These are phyloP conservation scores for Fagopyrum esculentum DNA, from an alignment of 148 eudicot genomes.

Conservation along the genomic window DNA sequence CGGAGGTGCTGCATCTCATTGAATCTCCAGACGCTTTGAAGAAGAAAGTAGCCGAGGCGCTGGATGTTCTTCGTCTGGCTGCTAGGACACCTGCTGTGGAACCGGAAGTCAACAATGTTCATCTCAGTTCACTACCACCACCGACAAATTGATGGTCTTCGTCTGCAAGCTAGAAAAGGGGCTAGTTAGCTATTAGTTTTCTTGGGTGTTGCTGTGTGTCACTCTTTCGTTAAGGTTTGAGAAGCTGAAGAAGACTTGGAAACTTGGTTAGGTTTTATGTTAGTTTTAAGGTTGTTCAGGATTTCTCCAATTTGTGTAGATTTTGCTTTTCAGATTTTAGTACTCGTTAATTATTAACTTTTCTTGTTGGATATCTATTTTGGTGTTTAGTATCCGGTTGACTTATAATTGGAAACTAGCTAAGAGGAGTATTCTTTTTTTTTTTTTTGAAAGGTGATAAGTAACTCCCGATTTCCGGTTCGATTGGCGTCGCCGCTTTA, in stretches of 20 bases:
- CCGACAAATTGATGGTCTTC: neutral
- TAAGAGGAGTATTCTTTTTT: too few relatives aligned
- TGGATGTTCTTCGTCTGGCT: conserved; percentile 31
- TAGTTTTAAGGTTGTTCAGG: neutral
- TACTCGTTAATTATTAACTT: neutral
- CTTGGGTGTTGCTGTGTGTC: too few relatives aligned
- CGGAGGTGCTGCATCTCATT: conserved; percentile 47
- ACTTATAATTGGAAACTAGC: too few relatives aligned
- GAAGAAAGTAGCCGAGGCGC: conserved; percentile 44
- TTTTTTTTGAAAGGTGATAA: too few relatives aligned
- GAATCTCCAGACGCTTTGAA: conserved; percentile 48
- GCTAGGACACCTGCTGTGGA: conserved; percentile 6
- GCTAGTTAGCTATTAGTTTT: neutral
- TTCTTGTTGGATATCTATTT: neutral
- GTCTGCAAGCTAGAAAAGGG: neutral
- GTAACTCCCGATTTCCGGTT: too few relatives aligned
- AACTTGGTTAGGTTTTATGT: neutral
- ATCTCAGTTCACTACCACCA: conserved; percentile 21
- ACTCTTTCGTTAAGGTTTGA: too few relatives aligned
- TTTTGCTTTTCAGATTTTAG: neutral
- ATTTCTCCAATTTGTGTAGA: neutral
- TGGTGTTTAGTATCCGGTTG: too few relatives aligned
- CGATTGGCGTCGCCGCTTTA: too few relatives aligned
- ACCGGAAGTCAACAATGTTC: conserved; percentile 15
- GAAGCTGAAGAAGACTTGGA: too few relatives aligned